Conservation (phyloP, 495 filamentous ascomycete species). For the Penicillium desertorum region DNA sequence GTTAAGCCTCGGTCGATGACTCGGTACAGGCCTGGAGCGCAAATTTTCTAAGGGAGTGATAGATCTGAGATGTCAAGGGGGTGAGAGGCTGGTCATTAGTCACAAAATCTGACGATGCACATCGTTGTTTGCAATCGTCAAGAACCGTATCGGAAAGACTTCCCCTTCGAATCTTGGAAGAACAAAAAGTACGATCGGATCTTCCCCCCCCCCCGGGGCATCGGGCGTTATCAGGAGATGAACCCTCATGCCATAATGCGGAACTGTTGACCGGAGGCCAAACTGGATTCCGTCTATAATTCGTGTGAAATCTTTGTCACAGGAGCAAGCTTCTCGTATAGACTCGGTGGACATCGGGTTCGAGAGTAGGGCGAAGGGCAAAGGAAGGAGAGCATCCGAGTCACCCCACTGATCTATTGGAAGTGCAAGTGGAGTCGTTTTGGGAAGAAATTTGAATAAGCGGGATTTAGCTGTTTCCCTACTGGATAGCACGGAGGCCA, state of each 20-base stretch:
- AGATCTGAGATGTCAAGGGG: background rate
- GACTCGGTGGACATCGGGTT: slow-evolving; percentile 13
- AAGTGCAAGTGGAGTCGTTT: slow-evolving; percentile 8
- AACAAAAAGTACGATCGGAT: slow-evolving; percentile 6
- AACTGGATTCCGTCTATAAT: slow-evolving; percentile 12
- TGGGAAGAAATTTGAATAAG: slow-evolving; percentile 9
- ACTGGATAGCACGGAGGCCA: slow-evolving; percentile 12
- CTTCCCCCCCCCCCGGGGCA: background rate
- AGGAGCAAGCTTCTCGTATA: slow-evolving; percentile 1
- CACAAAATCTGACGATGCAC: background rate
- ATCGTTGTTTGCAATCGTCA: background rate
- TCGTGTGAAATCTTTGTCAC: slow-evolving; percentile 15
- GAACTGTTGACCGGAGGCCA: slow-evolving; percentile 12
- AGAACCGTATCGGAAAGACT: background rate
- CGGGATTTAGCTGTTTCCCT: slow-evolving; percentile 9
- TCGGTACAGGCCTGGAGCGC: background rate
- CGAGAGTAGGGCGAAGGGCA: background rate
- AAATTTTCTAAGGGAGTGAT: background rate
- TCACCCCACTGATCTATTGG: slow-evolving; percentile 29
- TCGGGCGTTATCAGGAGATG: slow-evolving; percentile 1
- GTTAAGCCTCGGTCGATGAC: background rate
- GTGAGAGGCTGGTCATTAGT: background rate
- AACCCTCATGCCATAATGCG: slow-evolving; percentile 5
- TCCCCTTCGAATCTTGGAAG: background rate
- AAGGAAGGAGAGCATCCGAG: slow-evolving; percentile 25